Base-by-base conservation (phyloP, 73 alveolate genomes). In the Paramecium octaurelia region DNA sequence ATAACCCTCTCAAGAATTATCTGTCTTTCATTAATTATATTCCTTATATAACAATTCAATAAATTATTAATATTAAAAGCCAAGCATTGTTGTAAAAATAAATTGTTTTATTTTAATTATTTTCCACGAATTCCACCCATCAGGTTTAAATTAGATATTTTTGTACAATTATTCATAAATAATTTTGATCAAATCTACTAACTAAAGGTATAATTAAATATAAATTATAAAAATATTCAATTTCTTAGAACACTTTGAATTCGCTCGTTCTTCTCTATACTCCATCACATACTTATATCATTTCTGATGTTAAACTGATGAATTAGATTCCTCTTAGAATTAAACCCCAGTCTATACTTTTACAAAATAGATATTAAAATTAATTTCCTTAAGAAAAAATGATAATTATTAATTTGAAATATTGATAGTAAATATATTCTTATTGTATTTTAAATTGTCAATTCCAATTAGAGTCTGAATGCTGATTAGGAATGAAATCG, bases 391-490 rank as follows among this genome's bases (percentile, higher is more conserved):
- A 8, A 8, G 16, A 27, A 12, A 12, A 40, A 40, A 40, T 40
- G 14, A 7, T 40, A 40, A 40, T 40, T 40, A 40, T 40, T 40
- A 7, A 40, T 40, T 40, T 40, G 23, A 48, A 48, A 48, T 54
- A 54, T 54, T 54, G 34, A 54, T 54, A 54, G 69, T 54, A 54
- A 54, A 54, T 18, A 54, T 48, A 54, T 40, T 40, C 48, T 40
- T 40, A 8, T 40, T 40, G 16, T 40, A 40, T 64, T 64, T 12
- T 64, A 31, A 34, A 64, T 35, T 6, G 16, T 73, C 87, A 73
- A 73, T 73, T 73, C 87, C 87, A 73, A 11, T 73, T 73, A 34
- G 87, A 73, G 38, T 73, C 87, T 73, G 57, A 73, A 73, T 73
- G 87, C 14, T 73, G 46, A 73, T 73, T 64, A 1, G 84, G 87